Evolutionary conservation across 2,329 filamentous ascomycete genomes (phyloP).

Genomic region (Didymella keratinophila): DNA sequence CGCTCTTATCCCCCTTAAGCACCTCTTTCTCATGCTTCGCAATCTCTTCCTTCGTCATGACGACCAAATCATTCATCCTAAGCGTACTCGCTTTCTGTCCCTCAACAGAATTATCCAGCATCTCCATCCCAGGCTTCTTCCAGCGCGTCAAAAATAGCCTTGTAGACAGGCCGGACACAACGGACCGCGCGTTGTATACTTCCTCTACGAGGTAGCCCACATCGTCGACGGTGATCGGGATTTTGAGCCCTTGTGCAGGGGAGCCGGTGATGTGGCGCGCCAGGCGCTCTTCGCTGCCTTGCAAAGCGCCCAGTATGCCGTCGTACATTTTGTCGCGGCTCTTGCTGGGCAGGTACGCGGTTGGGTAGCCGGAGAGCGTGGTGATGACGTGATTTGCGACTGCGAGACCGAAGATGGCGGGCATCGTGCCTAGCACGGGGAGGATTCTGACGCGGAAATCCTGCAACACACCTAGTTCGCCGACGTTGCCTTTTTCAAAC

Average conservation of each 20-base stretch:
- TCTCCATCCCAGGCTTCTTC: constrained; percentile 69
- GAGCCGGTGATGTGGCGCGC: constrained; percentile 63
- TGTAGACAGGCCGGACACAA: constrained; percentile 81
- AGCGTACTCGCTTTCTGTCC: constrained; percentile 80
- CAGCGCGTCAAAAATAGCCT: constrained; percentile 83
- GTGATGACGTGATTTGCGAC: constrained; percentile 93
- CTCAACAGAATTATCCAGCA: constrained; percentile 71
- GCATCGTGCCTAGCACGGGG: constrained; percentile 95
- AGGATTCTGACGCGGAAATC: constrained; percentile 96
- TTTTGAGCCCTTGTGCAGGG: constrained; percentile 74
- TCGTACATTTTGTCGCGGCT: constrained; percentile 92
- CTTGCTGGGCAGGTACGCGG: constrained; percentile 83
- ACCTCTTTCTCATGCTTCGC: constrained; percentile 79
- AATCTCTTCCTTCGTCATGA: constrained; percentile 93
- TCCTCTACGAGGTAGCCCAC: constrained; percentile 91
- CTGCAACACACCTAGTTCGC: constrained; percentile 85
- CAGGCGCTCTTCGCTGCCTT: constrained; percentile 80
- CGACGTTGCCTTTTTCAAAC: constrained; percentile 83
- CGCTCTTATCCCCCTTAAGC: constrained; percentile 70
- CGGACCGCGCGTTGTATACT: constrained; percentile 82
- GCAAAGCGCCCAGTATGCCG: constrained; percentile 75
- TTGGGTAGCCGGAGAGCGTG: constrained; percentile 80
- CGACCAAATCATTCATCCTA: constrained; percentile 75
- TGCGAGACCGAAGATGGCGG: constrained; percentile 91
- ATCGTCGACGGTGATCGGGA: constrained; percentile 80